phyloP scores from a whole-genome alignment of 768 basidiomycete genomes.

The Termitomyces sp. region DNA sequence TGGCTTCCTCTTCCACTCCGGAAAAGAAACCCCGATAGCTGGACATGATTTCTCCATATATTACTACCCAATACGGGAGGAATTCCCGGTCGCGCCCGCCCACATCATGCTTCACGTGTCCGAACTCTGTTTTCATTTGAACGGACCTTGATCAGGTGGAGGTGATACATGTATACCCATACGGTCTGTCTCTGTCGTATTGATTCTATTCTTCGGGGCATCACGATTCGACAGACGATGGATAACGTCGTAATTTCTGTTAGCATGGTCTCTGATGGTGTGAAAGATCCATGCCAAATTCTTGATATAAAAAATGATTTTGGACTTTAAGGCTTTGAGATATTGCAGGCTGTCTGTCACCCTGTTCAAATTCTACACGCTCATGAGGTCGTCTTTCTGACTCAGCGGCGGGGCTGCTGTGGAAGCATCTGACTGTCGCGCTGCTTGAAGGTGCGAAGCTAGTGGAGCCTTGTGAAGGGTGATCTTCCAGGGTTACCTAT shows the following conservation, averaged over 20 bases:
- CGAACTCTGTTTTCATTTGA: neutral
- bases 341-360: neutral
- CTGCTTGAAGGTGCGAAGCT: neutral
- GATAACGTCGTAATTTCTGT: neutral
- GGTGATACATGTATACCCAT: neutral
- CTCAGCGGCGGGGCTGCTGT: neutral
- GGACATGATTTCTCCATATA: slow-evolving; percentile 24
- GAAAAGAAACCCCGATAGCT: slow-evolving; percentile 32
- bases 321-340: neutral
- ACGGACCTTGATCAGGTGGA: neutral
- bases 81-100: neutral
- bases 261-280: neutral
- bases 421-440: neutral
- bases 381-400: neutral
- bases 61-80: slow-evolving; percentile 5
- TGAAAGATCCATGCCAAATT: neutral
- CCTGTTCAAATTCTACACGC: neutral
- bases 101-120: neutral
- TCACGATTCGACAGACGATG: neutral
- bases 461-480: neutral
- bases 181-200: neutral
- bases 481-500: neutral
- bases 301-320: neutral
- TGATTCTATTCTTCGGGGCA: neutral
- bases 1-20: slow-evolving; percentile 47